A percentile compares a stretch with the other conserved stretches of the same genome.
Conservation (phyloP, 2,329 filamentous ascomycete species). For the Fusarium sp. region DNA sequence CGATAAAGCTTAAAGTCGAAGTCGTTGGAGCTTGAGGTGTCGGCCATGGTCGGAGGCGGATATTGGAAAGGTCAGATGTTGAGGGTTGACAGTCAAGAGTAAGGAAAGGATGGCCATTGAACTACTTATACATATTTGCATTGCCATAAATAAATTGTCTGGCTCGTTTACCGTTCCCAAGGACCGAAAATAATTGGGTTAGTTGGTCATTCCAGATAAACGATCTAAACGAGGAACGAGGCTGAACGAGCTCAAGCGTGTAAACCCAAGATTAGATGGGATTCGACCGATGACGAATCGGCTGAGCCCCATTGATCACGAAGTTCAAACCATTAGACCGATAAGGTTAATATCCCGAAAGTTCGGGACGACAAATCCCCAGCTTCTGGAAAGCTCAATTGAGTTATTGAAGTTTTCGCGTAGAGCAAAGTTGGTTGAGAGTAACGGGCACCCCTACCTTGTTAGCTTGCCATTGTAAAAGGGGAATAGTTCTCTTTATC, state of each 20-base stretch:
- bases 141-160: not conserved
- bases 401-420: too few relatives aligned
- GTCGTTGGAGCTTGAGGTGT: not conserved
- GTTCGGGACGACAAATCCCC: too few relatives aligned
- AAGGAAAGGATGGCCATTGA: not conserved
- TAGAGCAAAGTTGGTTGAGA: too few relatives aligned
- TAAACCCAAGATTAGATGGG: not conserved
- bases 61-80: not conserved
- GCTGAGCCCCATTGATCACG: not conserved
- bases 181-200: not conserved
- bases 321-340: too few relatives aligned
- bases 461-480: too few relatives aligned
- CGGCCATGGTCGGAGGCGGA: not conserved
- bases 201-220: not conserved
- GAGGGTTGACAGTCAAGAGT: not conserved
- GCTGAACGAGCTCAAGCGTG: not conserved
- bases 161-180: not conserved
- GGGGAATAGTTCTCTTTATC: too few relatives aligned
- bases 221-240: not conserved
- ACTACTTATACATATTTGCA: not conserved
- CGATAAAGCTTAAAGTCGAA: conserved; percentile 25
- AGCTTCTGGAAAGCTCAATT: too few relatives aligned
- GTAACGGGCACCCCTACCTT: too few relatives aligned
- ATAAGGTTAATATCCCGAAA: too few relatives aligned
- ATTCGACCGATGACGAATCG: not conserved